These are phyloP conservation scores for Phytophthora podocarpi DNA, from an alignment of 352 stramenopile species.

Conservation along the genomic window DNA sequence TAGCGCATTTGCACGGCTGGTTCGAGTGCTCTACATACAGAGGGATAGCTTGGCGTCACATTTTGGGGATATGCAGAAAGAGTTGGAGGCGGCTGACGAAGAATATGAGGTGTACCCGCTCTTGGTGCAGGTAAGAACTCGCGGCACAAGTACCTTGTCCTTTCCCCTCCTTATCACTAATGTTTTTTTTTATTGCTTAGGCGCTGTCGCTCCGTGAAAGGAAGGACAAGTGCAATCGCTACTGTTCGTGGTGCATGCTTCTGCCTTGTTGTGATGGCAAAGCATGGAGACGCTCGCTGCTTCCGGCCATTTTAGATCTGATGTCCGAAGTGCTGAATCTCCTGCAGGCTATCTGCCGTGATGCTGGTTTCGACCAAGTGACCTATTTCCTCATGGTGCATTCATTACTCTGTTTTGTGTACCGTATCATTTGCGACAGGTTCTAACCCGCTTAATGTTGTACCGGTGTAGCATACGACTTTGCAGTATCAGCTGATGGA, in stretches of 20 bases:
- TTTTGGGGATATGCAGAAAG: constrained; percentile 41
- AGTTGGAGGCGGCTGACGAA: constrained; percentile 31
- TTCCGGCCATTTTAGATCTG: constrained; percentile 46
- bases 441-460: background rate
- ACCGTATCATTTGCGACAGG: background rate
- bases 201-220: constrained; percentile 48
- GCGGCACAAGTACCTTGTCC: background rate
- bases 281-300: constrained; percentile 39
- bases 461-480: constrained; percentile 42
- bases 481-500: constrained; percentile 48
- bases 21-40: constrained; percentile 40
- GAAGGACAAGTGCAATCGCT: constrained; percentile 35
- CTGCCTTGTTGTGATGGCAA: constrained; percentile 14
- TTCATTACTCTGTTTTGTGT: background rate
- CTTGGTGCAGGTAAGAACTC: constrained; percentile 43
- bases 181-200: constrained; percentile 21
- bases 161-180: background rate
- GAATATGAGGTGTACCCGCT: constrained; percentile 41
- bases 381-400: constrained; percentile 42
- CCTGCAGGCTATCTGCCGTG: constrained; percentile 39
- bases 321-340: constrained; percentile 44
- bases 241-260: constrained; percentile 34
- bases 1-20: constrained; percentile 33
- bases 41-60: constrained; percentile 13
- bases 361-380: constrained; percentile 19